phyloP scores from a whole-genome alignment of 139 green algal genomes.

The Chlamydomonas asymmetrica region DNA sequence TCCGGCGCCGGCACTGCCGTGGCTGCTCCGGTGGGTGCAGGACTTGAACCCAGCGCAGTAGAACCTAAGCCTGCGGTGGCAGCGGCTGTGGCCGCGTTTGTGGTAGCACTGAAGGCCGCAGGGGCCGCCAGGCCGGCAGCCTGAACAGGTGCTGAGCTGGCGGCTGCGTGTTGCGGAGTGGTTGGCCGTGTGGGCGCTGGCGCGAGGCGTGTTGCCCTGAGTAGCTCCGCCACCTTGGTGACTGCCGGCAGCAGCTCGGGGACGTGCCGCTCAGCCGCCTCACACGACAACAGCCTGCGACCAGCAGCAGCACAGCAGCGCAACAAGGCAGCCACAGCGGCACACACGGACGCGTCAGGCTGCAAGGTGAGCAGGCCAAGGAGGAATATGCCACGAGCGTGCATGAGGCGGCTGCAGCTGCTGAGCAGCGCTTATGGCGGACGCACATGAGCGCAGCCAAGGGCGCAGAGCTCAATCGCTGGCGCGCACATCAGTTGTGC shows the following conservation, averaged over 20 bases:
- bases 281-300: slow-evolving; percentile 11
- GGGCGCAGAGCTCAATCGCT: not conserved
- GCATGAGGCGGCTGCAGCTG: not conserved
- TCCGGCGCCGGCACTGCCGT: too few species aligned
- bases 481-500: too few species aligned
- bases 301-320: too few species aligned
- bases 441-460: not conserved
- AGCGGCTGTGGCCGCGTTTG: too few species aligned
- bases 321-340: too few species aligned
- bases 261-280: not conserved
- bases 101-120: too few species aligned
- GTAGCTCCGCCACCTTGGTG: not conserved
- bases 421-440: not conserved
- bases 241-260: slow-evolving; percentile 2
- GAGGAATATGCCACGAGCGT: not conserved
- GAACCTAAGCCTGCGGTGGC: too few species aligned
- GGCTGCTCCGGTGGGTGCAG: too few species aligned
- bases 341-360: not conserved
- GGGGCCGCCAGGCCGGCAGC: too few species aligned
- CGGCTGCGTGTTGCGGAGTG: too few species aligned
- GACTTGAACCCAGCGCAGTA: too few species aligned
- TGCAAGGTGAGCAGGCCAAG: not conserved
- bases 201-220: not conserved
- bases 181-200: not conserved
- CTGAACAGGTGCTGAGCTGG: too few species aligned